Evolutionary conservation across 148 eudicot species (phyloP), one percentile per base, ranked within the genome.

Genomic region (Mesembryanthemum crystallinum): DNA sequence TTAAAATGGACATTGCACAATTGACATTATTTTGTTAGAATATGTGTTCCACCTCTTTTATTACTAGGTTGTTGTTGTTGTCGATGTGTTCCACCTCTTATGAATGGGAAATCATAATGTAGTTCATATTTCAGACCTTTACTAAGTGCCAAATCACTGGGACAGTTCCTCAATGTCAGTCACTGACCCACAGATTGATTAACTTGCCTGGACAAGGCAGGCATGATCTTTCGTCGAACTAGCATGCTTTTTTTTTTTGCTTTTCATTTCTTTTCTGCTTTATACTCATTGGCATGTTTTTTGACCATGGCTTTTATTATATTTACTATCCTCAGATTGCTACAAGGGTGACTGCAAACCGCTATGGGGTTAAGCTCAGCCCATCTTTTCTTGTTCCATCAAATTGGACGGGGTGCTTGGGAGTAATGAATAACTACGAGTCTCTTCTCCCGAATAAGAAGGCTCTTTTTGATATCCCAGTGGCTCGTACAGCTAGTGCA

Each of bases 341-440:
- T 59, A 92, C 98, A 12, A 85, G 98, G 81, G 73, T 90, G 74
- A 88, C 95, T 15, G 97, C 96, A 63, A 86, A 90, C 52, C 92
- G 87, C 10, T 89, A 85, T 80, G 92, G 92, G 47, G 96, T 95
- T 30, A 88, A 92, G 80, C 90, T 95, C 75, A 92, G 97, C 76
- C 98, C 98, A 51, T 95, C 98, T 21, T 87, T 95, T 77, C 93
- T 95, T 33, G 96, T 95, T 25, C 98, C 98, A 5, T 95, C 98
- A 10, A 92, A 85, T 69, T 95, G 98, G 98, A 95, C 98, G 0
- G 98, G 98, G 49, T 92, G 96, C 82, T 89, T 92, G 73, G 97
- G 98, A 75, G 98, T 95, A 51, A 92, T 95, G 87, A 95, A 95
- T 72, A 92, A 95, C 76, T 92, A 92, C 15, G 98, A 95, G 82